These are phyloP conservation scores for Helminthosporium solani DNA, from an alignment of 2,329 filamentous ascomycete species.

Conservation along the genomic window DNA sequence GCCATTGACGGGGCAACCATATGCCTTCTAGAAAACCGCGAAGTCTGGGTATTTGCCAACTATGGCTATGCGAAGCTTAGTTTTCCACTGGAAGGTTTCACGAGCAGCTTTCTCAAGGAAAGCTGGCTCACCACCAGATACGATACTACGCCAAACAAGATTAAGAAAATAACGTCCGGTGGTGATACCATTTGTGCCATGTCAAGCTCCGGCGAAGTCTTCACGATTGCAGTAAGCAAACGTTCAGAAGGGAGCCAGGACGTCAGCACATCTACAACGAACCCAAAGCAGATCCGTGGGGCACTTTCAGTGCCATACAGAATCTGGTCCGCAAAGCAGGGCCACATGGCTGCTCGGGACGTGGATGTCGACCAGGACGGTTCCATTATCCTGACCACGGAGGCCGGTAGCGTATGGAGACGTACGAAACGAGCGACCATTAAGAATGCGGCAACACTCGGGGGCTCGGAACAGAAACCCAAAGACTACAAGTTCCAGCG, in stretches of 20 bases:
- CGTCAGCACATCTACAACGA: constrained; percentile 75
- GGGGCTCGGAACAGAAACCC: constrained; percentile 58
- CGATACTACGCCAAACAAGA: constrained; percentile 64
- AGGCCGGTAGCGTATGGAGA: constrained; percentile 90
- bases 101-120: constrained; percentile 67
- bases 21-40: constrained; percentile 79
- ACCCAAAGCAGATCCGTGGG: constrained; percentile 84
- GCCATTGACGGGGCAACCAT: constrained; percentile 90
- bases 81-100: constrained; percentile 75
- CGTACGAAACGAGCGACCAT: constrained; percentile 79
- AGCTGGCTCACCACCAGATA: constrained; percentile 66
- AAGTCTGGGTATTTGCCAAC: constrained; percentile 91
- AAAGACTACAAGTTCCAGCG: constrained; percentile 97
- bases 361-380: constrained; percentile 89
- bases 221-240: constrained; percentile 75
- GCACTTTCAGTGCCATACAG: constrained; percentile 76
- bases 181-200: constrained; percentile 91
- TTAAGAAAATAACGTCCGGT: constrained; percentile 76
- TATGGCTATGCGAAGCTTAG: constrained; percentile 91
- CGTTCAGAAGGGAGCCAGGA: constrained; percentile 62
- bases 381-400: constrained; percentile 89
- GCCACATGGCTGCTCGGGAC: constrained; percentile 78
- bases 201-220: constrained; percentile 81
- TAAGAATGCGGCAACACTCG: constrained; percentile 62
- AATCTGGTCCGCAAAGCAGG: constrained; percentile 87